Evolutionary conservation across 805 yeast genomes (phyloP).

Genomic region (Yamadazyma kitorensis): DNA sequence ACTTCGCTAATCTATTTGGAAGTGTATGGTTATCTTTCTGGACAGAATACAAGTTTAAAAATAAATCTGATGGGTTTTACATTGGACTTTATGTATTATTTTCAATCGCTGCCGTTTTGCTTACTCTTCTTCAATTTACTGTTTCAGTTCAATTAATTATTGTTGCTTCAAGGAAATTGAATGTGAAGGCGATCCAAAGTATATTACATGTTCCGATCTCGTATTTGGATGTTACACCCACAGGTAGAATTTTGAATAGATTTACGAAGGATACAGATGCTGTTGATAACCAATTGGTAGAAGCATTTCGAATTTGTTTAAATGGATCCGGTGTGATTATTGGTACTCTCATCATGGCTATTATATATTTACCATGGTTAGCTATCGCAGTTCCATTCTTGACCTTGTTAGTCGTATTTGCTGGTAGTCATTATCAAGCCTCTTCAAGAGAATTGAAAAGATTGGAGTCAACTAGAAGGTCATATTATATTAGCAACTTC

Average conservation of each 20-base stretch:
- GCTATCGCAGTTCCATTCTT: constrained; percentile 35
- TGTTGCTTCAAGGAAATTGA: constrained; percentile 53
- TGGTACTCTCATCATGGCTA: constrained; percentile 48
- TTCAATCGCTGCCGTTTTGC: constrained; percentile 45
- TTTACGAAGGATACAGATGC: constrained; percentile 87
- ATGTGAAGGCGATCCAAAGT: constrained; percentile 55
- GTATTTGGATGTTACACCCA: constrained; percentile 80
- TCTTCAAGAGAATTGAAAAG: constrained; percentile 38
- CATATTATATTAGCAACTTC: constrained; percentile 34
- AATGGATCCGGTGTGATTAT: constrained; percentile 50
- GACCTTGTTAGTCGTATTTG: constrained; percentile 18
- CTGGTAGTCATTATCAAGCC: constrained; percentile 33
- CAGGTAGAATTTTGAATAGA: constrained; percentile 81
- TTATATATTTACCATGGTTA: constrained; percentile 37
- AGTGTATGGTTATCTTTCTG: constrained; percentile 84
- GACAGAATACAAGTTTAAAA: constrained; percentile 54
- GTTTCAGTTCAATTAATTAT: constrained; percentile 48
- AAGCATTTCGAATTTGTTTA: constrained; percentile 59
- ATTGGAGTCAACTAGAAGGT: constrained; percentile 36
- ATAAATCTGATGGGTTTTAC: constrained; percentile 51
- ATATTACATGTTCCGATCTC: constrained; percentile 77
- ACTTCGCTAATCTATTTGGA: constrained; percentile 54
- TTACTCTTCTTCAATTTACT: constrained; percentile 42
- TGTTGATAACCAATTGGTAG: constrained; percentile 73
- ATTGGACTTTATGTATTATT: constrained; percentile 71